Percentiles rank a stretch among this genome's conserved stretches.
These are phyloP conservation scores for Thielaviopsis populi DNA, from an alignment of 2,329 filamentous ascomycete species.

Conservation along the genomic window DNA sequence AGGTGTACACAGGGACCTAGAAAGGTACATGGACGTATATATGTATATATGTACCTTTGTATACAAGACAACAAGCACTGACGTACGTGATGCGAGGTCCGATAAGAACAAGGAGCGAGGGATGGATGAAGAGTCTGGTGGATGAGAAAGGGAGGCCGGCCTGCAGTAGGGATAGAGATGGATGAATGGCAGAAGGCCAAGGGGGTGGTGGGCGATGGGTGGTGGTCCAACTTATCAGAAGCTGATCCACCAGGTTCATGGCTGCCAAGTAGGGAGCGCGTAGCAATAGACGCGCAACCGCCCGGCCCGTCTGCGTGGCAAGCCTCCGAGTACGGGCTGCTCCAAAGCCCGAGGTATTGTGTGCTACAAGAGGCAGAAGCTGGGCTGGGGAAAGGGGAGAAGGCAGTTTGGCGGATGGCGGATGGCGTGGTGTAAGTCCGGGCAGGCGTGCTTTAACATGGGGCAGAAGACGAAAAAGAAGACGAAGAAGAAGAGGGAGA, in stretches of 20 bases:
- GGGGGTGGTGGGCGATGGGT: not conserved
- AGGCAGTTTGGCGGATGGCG: not conserved
- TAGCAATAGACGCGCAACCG: not conserved
- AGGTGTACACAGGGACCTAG: not conserved
- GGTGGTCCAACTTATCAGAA: not conserved
- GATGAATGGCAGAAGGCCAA: not conserved
- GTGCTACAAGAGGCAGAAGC: not conserved
- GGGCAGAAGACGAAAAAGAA: no score
- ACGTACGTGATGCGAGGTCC: no score
- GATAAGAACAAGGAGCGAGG: no score
- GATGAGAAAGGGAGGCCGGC: not conserved
- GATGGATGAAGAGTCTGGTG: not conserved
- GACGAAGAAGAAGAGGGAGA: not conserved
- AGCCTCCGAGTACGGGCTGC: not conserved
- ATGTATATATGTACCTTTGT: not conserved
- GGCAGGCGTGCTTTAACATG: not conserved
- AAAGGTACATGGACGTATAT: not conserved
- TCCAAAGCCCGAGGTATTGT: not conserved
- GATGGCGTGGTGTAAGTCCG: not conserved
- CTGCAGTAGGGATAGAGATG: no score
- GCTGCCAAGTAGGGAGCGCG: not conserved
- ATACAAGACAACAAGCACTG: not conserved
- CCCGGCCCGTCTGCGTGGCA: not conserved
- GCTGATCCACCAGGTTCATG: not conserved
- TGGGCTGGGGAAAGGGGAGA: not conserved